Conservation (phyloP, 805 yeast species). For the Geotrichum ghanense region DNA sequence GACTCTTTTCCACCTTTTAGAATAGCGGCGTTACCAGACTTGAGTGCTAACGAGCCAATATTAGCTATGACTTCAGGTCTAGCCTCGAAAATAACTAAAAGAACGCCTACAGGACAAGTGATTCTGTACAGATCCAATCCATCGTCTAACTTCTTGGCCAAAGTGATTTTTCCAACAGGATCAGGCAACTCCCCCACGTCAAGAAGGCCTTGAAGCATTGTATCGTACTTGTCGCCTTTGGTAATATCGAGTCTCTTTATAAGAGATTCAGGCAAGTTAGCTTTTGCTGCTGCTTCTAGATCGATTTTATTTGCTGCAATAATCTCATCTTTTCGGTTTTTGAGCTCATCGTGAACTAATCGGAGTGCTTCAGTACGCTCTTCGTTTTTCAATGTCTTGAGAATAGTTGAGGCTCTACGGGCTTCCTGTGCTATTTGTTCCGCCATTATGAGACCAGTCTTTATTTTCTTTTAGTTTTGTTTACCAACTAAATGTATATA, state of each 20-base stretch:
- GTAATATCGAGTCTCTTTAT: slow-evolving; percentile 77
- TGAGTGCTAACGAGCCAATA: slow-evolving; percentile 88
- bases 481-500: too few species aligned
- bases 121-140: slow-evolving; percentile 74
- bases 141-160: slow-evolving; percentile 79
- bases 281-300: slow-evolving; percentile 53
- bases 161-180: slow-evolving; percentile 81
- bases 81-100: slow-evolving; percentile 86
- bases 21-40: slow-evolving; percentile 94
- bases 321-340: slow-evolving; percentile 46
- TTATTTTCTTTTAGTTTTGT: too few species aligned
- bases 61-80: slow-evolving; percentile 98
- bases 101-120: slow-evolving; percentile 90
- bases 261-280: slow-evolving; percentile 55
- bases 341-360: slow-evolving; percentile 60
- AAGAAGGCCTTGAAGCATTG: slow-evolving; percentile 87
- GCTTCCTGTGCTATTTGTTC: slow-evolving; percentile 74
- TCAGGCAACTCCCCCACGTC: slow-evolving; percentile 86
- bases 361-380: slow-evolving; percentile 64
- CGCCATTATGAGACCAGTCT: slow-evolving; percentile 35
- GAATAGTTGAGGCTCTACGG: slow-evolving; percentile 66
- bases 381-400: slow-evolving; percentile 66
- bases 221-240: slow-evolving; percentile 73
- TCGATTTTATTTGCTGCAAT: slow-evolving; percentile 66
- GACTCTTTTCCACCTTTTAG: slow-evolving; percentile 97